These are phyloP conservation scores for Chenopodium formosanum DNA, from an alignment of 148 eudicot species.

Conservation along the genomic window DNA sequence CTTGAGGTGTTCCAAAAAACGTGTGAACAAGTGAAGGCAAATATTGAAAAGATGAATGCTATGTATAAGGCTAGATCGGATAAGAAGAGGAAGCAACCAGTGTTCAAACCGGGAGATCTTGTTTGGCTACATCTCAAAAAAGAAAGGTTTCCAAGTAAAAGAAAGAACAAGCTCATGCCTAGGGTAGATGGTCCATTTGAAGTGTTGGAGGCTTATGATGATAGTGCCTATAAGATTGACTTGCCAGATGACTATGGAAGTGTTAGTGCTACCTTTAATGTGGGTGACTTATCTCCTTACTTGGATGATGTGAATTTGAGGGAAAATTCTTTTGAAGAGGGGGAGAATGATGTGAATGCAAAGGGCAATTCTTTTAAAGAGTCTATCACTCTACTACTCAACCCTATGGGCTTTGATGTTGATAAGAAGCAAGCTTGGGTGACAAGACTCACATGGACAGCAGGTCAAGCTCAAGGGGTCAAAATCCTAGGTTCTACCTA, in stretches of 20 bases:
- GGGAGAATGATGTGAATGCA: too few species aligned
- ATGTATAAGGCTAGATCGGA: neutral
- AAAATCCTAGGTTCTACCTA: too few species aligned
- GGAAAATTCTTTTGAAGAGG: too few species aligned
- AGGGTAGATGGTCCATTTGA: neutral
- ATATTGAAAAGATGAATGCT: neutral
- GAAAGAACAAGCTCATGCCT: neutral
- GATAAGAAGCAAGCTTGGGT: too few species aligned
- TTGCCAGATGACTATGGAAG: neutral
- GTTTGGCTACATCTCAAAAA: neutral
- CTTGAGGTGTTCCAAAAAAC: neutral
- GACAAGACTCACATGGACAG: too few species aligned
- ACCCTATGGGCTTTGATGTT: too few species aligned
- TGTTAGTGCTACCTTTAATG: neutral
- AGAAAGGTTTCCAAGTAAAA: neutral
- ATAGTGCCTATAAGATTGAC: neutral
- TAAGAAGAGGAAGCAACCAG: neutral
- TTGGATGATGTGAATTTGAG: neutral
- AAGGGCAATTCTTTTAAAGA: neutral
- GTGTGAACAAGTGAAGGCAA: neutral
- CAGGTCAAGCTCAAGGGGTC: too few species aligned
- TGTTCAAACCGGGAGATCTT: neutral
- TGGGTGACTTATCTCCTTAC: neutral
- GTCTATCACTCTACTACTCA: too few species aligned
- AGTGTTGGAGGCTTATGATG: neutral